Conservation (phyloP, 352 stramenopile genomes). For the Phytophthora boehmeriae region DNA sequence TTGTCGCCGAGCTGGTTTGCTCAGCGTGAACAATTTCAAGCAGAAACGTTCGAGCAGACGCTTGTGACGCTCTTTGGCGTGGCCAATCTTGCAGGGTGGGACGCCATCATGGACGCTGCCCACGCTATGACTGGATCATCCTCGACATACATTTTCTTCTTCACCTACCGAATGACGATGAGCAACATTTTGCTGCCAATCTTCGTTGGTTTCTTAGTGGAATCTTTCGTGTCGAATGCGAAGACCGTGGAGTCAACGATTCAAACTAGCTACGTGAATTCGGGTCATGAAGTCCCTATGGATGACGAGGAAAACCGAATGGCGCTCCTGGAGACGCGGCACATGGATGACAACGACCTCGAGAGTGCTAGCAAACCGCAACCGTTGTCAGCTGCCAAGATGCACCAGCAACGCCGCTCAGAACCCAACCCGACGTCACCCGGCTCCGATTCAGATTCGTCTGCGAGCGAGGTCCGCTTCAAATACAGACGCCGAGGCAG, state of each 20-base stretch:
- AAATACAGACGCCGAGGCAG: slow-evolving; percentile 72
- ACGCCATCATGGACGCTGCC: slow-evolving; percentile 81
- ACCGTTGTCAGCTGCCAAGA: slow-evolving; percentile 12
- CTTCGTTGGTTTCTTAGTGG: slow-evolving; percentile 87
- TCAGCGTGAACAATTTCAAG: slow-evolving; percentile 75
- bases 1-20: slow-evolving; percentile 70
- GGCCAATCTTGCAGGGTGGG: slow-evolving; percentile 76
- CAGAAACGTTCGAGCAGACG: slow-evolving; percentile 77
- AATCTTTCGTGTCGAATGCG: slow-evolving; percentile 82
- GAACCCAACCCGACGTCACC: slow-evolving; percentile 35
- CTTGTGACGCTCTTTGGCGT: slow-evolving; percentile 83
- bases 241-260: slow-evolving; percentile 73
- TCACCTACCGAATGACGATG: slow-evolving; percentile 84
- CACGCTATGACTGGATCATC: slow-evolving; percentile 65
- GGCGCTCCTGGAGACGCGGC: slow-evolving; percentile 50
- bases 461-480: slow-evolving; percentile 66
- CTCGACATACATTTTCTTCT: slow-evolving; percentile 83
- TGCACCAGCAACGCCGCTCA: slow-evolving; percentile 10
- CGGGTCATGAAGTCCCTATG: slow-evolving; percentile 39
- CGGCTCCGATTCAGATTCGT: slow-evolving; percentile 48
- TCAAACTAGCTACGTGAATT: slow-evolving; percentile 64
- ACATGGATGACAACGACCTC: slow-evolving; percentile 41
- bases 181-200: slow-evolving; percentile 85
- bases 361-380: slow-evolving; percentile 7
- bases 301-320: slow-evolving; percentile 62